Base-by-base conservation (phyloP, 306 rosid genomes). In the Prunus fruticosa region DNA sequence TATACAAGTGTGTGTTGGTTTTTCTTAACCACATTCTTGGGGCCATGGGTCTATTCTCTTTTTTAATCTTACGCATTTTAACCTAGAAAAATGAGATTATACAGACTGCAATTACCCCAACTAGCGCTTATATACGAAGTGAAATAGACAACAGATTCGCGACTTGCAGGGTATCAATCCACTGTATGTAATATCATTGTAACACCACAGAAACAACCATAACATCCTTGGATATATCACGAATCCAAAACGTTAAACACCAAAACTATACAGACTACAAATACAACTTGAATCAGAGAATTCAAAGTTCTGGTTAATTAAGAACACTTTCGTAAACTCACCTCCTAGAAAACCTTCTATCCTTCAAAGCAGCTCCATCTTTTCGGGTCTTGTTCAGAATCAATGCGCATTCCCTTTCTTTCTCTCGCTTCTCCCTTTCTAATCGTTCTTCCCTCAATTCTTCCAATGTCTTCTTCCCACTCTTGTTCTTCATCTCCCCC, bases 381-480 rank as follows among this genome's bases (percentile, higher is more conserved):
- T 85, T 78, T 47, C 51, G 61, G 61, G 56, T 54, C 79, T 85
- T 87, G 80, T 79, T 87, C 11, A 20, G 30, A 43, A 78, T 43
- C 85, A 94, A 78, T 13, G 91, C 85, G 18, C 73, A 84, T 70
- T 87, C 97, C 76, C 97, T 86, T 16, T 90, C 98, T 89, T 88
- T 94, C 85, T 94, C 98, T 22, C 62, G 77, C 79, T 68, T 85
- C 90, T 94, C 98, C 80, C 98, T 88, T 67, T 72, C 83, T 81
- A 91, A 18, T 41, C 97, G 82, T 47, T 94, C 97, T 54, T 88
- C 91, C 83, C 98, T 89, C 88, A 91, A 67, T 63, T 94, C 96
- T 54, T 91, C 90, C 86, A 94, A 62, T 0, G 91, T 90, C 90
- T 90, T 91, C 84, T 86, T 90, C 76, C 73, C 86, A 64, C 81